Conservation (phyloP, 2,329 filamentous ascomycete genomes). For the Trichoderma koningii region DNA sequence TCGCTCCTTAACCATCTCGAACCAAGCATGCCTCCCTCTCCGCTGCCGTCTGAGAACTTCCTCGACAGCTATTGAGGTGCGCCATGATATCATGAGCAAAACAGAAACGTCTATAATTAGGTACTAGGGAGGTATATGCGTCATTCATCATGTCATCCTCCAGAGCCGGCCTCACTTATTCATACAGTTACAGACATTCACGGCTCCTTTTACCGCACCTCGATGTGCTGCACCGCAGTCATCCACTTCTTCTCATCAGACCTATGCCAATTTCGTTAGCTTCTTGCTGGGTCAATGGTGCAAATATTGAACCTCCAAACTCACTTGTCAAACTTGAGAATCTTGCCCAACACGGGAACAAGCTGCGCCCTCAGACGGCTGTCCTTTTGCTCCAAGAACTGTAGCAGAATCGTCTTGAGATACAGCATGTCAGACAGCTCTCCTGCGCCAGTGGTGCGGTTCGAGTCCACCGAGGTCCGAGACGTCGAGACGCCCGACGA, state of each 20-base stretch:
- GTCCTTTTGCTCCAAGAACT: slow-evolving; percentile 80
- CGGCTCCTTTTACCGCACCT: slow-evolving; percentile 24
- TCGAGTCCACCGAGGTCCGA: slow-evolving; percentile 46
- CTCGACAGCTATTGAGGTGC: not conserved
- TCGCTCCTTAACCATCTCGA: not conserved
- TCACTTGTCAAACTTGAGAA: slow-evolving; percentile 76
- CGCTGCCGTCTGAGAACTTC: not conserved
- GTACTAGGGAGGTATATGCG: not conserved
- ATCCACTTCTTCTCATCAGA: slow-evolving; percentile 36
- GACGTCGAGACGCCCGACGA: slow-evolving; percentile 41
- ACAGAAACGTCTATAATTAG: not conserved
- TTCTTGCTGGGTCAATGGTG: not conserved
- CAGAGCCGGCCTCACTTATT: not conserved
- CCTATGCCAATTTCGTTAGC: slow-evolving; percentile 25
- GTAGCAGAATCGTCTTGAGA: slow-evolving; percentile 77
- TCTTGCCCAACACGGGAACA: slow-evolving; percentile 74
- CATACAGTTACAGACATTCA: not conserved
- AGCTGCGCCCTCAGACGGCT: slow-evolving; percentile 74
- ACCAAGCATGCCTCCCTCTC: not conserved
- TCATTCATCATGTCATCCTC: not conserved
- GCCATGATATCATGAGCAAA: not conserved
- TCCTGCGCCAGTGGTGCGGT: slow-evolving; percentile 36
- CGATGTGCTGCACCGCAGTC: slow-evolving; percentile 34
- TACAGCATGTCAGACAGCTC: slow-evolving; percentile 60
- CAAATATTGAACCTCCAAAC: slow-evolving; percentile 36